Conservation (phyloP, 2,329 filamentous ascomycete species). For the Annulohypoxylon truncatum region DNA sequence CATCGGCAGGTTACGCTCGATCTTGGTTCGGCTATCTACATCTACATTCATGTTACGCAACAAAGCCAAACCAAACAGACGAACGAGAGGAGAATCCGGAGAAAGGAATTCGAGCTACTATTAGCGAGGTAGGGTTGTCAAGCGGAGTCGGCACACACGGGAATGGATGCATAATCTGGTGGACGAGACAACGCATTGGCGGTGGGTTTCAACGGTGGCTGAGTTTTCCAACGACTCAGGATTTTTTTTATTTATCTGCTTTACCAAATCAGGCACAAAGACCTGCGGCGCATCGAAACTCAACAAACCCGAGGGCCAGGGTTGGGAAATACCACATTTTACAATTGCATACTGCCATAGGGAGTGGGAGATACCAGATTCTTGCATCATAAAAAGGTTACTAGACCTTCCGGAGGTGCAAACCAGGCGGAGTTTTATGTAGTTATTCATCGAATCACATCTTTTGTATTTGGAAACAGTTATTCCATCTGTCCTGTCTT, state of each 20-base stretch:
- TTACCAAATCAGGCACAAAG: constrained; percentile 35
- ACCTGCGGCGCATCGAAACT: constrained; percentile 27
- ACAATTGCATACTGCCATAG: constrained; percentile 21
- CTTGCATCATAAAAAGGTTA: constrained; percentile 38
- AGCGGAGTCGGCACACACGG: constrained; percentile 5
- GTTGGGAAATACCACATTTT: constrained; percentile 27
- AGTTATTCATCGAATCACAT: neutral
- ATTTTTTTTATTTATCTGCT: constrained; percentile 9
- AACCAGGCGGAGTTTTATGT: constrained; percentile 22
- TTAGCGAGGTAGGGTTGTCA: neutral
- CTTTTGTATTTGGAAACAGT: neutral
- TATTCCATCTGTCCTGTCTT: neutral
- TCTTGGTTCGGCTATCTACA: constrained; percentile 39
- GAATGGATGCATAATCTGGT: constrained; percentile 38
- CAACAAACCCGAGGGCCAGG: constrained; percentile 24
- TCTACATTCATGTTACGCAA: constrained; percentile 25
- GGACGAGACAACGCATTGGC: constrained; percentile 27
- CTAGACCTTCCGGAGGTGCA: constrained; percentile 36
- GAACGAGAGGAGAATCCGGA: neutral
- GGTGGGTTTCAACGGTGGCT: constrained; percentile 11
- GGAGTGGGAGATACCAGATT: constrained; percentile 42
- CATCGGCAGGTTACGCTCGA: constrained; percentile 33
- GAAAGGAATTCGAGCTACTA: neutral
- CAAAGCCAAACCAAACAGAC: neutral
- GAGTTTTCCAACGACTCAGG: neutral